Evolutionary conservation across 2,329 filamentous ascomycete species (phyloP), one percentile per base, ranked within the genome.

Genomic region (Dactylellina parvicollis): DNA sequence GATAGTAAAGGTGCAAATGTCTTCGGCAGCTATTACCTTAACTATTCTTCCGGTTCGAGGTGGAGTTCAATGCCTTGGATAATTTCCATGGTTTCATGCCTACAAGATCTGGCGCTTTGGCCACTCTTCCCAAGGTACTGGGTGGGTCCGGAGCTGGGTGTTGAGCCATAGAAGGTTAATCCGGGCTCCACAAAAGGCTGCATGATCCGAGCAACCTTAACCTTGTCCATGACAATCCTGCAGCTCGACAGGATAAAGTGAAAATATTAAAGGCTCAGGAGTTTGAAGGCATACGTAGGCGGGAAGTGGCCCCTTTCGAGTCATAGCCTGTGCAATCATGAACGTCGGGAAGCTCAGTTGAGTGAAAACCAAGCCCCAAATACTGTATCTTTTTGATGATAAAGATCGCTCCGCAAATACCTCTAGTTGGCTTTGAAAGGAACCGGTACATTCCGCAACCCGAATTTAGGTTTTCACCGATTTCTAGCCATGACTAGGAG

Each of bases 101-200:
- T 61, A 24, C 46, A 22, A 30, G 46, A 55, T 24, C 55, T 46
- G 55, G 65, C 65, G 65, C 65, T 70, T 62, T 54, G 55, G 49
- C 65, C 65, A 70, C 46, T 44, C 8, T 56, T 36, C 42, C 62
- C 34, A 54, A 18, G 65, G 55, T 20, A 18, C 34, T 28, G 32
- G 54, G 64, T 69, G 55, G 55, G 64, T 46, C 64, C 34, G 54
- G n/a, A 28, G 34, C 14, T 59, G 34, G 50, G 46, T 46, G 59
- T 57, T 42, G 52, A 57, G 62, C 62, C 62, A 67, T 52, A 67
- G 50, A 52, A 26, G 49, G 55, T 70, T 70, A 70, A 70, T 70
- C 65, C 65, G 65, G 65, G 24, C 46, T 26, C 65, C 65, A 70
- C 65, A 50, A 57, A 32, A 47, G 36, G 52, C 52, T 67, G 62